Percentiles rank a stretch among this genome's conserved stretches.
These are phyloP conservation scores for Penicillium herquei DNA, from an alignment of 495 filamentous ascomycete species.

Conservation along the genomic window DNA sequence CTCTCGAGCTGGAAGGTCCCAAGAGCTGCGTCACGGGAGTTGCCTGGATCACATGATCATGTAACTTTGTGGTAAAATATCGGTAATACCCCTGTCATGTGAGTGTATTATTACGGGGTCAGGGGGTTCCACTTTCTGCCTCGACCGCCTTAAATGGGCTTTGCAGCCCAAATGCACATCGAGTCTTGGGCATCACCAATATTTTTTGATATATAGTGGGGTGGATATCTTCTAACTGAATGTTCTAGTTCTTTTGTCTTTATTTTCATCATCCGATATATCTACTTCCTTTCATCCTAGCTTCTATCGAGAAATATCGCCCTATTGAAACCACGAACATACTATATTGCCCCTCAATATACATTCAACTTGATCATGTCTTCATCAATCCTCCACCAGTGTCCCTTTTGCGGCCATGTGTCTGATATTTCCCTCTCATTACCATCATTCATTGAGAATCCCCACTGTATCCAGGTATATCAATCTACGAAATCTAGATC, in stretches of 20 bases:
- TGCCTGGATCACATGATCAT: conserved; percentile 20
- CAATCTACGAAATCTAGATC: not conserved
- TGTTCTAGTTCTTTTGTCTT: not conserved
- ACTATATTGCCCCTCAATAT: not conserved
- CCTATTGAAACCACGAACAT: too few relatives aligned
- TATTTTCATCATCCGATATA: not conserved
- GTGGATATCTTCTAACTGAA: not conserved
- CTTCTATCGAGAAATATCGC: too few relatives aligned
- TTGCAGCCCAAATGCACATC: not conserved
- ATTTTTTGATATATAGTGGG: not conserved
- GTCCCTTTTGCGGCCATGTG: conserved; percentile 36
- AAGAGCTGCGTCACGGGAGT: conserved; percentile 32
- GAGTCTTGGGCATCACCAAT: conserved; percentile 1
- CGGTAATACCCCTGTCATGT: too few relatives aligned
- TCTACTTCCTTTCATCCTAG: too few relatives aligned
- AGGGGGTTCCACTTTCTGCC: not conserved
- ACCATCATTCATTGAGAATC: conserved; percentile 31
- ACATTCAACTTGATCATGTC: conserved; percentile 25
- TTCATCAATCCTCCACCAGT: conserved; percentile 34
- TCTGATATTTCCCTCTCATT: conserved; percentile 34
- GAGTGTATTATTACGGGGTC: not conserved
- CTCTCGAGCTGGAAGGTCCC: conserved; percentile 10
- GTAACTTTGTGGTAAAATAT: too few relatives aligned
- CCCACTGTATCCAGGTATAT: conserved; percentile 39
- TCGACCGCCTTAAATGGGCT: too few relatives aligned